Evolutionary conservation across 164 flowering plant species (phyloP), one percentile per base, ranked within the genome.

Genomic region (Nymphaea colorata): DNA sequence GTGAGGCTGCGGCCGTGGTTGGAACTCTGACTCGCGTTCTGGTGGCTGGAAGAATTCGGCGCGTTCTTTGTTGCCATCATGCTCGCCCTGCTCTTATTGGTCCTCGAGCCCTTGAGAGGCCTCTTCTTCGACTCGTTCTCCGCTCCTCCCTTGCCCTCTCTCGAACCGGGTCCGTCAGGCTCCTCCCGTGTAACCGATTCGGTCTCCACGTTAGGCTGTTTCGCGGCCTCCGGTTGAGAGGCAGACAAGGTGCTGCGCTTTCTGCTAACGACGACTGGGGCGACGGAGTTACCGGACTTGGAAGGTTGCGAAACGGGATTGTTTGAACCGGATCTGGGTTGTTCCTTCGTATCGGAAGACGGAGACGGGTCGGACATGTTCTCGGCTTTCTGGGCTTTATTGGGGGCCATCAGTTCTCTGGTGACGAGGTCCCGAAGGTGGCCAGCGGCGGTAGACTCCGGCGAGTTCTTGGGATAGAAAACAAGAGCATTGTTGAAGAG

Each of bases 401-500:
- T 51, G 17, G 70, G 8, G 47, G 64, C 60, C 18, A 78, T 67
- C 66, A 81, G 66, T 53, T 91, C 81, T 41, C 72, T 70, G 2
- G 76, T 69, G 42, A 89, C 75, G 3, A 86, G 73, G 41, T 67
- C 59, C n/a, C 89, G 78, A 2, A 89, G 84, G 16, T 80, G 75
- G 5, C 3, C 6, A 4, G 93, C 96, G 3, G 89, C 79, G 0
- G 42, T 10, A 15, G 73, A 78, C 61, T 91, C 92, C 0, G 67
- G 18, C 3, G 91, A 87, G 42, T 70, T 59, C 15, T 77, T 80
- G 63, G 80, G 72, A 71, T 79, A 89, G 86, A 82, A 83, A n/a
- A 85, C 78, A 17, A 81, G 67, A 70, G 88, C 84, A 59, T 87
- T 89, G 82, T 70, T 88, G 84, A 84, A 72, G 43, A 89, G 83